Evolutionary conservation across 139 green algal genomes (phyloP).

Genomic region (Pleodorina starrii): DNA sequence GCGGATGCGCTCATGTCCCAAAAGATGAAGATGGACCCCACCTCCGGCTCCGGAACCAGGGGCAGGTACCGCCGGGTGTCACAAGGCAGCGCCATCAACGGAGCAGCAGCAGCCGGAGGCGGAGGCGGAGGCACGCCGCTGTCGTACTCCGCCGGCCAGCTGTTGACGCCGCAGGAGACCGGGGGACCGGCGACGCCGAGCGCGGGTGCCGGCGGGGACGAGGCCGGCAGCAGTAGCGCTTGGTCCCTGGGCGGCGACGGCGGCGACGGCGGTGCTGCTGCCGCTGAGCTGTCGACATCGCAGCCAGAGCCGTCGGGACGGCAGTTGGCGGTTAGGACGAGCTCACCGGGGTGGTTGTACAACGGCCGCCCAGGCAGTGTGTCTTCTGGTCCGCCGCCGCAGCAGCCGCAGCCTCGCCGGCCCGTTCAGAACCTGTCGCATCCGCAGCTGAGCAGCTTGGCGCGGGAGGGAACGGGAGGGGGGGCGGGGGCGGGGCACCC

Average conservation of each 20-base stretch:
- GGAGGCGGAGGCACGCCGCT: background rate
- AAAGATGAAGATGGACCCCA: slow-evolving; percentile 18
- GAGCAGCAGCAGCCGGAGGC: background rate
- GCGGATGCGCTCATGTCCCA: slow-evolving; percentile 25
- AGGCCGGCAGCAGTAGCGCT: background rate
- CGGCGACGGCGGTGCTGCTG: background rate
- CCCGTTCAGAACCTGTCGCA: background rate
- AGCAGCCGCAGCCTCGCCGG: background rate
- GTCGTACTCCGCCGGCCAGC: background rate
- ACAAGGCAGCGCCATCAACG: background rate
- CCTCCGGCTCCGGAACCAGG: no score
- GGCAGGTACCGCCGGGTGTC: background rate
- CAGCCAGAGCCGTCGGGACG: no score
- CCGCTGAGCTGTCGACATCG: no score
- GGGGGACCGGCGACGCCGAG: background rate
- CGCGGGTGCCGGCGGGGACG: no score
- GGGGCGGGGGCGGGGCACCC: no score
- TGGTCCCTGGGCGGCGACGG: background rate
- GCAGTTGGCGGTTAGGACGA: background rate
- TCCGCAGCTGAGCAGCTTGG: background rate
- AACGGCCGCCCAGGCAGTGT: background rate
- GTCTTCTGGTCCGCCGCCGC: background rate
- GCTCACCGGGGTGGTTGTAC: background rate
- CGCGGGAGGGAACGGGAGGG: no score
- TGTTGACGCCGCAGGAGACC: background rate